These are phyloP conservation scores for Mycena metata DNA, from an alignment of 768 basidiomycete genomes.

Conservation along the genomic window DNA sequence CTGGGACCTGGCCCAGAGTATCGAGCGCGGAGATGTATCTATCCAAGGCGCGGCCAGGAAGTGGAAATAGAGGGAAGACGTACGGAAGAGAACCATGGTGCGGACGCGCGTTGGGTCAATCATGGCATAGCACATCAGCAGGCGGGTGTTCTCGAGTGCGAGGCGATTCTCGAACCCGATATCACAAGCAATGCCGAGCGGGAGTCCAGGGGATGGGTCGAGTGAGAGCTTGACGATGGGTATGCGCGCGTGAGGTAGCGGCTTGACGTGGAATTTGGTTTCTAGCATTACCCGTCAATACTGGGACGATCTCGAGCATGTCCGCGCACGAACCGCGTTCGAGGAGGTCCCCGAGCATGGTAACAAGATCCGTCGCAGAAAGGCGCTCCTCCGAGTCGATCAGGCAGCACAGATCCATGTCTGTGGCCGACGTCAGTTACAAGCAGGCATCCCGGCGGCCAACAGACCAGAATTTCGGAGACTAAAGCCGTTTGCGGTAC, in stretches of 20 bases:
- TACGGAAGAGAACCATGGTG: slow-evolving; percentile 95
- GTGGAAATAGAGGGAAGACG: slow-evolving; percentile 54
- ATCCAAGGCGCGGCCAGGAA: slow-evolving; percentile 30
- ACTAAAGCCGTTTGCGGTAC: slow-evolving; percentile 97
- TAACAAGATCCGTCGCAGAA: slow-evolving; percentile 91
- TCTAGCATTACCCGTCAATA: slow-evolving; percentile 59
- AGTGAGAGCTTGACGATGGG: slow-evolving; percentile 98
- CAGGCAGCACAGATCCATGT: slow-evolving; percentile 99
- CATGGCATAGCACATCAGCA: slow-evolving; percentile 97
- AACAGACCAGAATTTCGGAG: slow-evolving; percentile 90
- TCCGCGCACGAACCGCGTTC: slow-evolving; percentile 80
- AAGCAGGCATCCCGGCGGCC: slow-evolving; percentile 18
- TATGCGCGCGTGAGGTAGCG: slow-evolving; percentile 95
- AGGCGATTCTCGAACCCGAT: slow-evolving; percentile 99
- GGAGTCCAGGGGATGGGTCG: slow-evolving; percentile 84
- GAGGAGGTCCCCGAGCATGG: slow-evolving; percentile 92
- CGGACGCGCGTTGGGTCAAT: slow-evolving; percentile 94
- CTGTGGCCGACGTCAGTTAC: slow-evolving; percentile 55
- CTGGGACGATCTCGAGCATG: slow-evolving; percentile 26
- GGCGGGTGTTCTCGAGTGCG: slow-evolving; percentile 95
- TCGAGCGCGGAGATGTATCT: slow-evolving; percentile 14
- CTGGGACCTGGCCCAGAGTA: no score
- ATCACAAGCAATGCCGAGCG: slow-evolving; percentile 94
- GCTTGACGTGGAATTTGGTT: slow-evolving; percentile 96
- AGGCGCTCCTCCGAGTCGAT: slow-evolving; percentile 88